Conservation (phyloP, 1,284 basidiomycete genomes). For the Ceratobasidium sp. region DNA sequence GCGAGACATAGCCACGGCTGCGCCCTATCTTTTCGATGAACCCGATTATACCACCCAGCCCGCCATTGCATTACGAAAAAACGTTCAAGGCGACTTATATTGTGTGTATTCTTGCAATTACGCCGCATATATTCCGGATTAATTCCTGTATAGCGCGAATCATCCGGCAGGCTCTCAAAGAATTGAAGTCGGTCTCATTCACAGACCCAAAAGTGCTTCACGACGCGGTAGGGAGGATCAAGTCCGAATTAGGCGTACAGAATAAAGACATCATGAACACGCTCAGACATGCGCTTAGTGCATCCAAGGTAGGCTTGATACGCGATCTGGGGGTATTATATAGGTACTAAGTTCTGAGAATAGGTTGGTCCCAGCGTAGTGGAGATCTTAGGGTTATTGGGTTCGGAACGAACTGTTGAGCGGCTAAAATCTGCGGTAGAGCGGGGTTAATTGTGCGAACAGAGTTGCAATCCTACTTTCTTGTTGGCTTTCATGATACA, state of each 20-base stretch:
- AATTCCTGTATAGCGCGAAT: constrained; percentile 40
- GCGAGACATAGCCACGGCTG: constrained; percentile 67
- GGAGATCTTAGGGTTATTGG: constrained; percentile 56
- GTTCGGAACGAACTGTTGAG: constrained; percentile 48
- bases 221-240: constrained; percentile 41
- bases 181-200: background rate
- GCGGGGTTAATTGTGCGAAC: background rate
- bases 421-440: constrained; percentile 46
- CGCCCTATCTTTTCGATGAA: constrained; percentile 76
- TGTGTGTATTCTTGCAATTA: constrained; percentile 49
- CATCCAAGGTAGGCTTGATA: constrained; percentile 67
- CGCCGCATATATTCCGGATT: constrained; percentile 40
- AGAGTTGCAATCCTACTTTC: background rate
- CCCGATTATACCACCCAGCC: constrained; percentile 65
- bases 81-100: constrained; percentile 53
- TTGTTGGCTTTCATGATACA: background rate
- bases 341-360: background rate
- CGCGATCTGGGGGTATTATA: background rate
- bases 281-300: constrained; percentile 78
- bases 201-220: constrained; percentile 7
- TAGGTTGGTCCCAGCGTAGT: constrained; percentile 60
- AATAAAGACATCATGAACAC: constrained; percentile 70
- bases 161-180: constrained; percentile 34
- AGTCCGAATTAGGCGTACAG: constrained; percentile 52
- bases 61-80: constrained; percentile 61